phyloP scores from a whole-genome alignment of 371 early-diverging fungal genomes.

The Dichotomocladium elegans region DNA sequence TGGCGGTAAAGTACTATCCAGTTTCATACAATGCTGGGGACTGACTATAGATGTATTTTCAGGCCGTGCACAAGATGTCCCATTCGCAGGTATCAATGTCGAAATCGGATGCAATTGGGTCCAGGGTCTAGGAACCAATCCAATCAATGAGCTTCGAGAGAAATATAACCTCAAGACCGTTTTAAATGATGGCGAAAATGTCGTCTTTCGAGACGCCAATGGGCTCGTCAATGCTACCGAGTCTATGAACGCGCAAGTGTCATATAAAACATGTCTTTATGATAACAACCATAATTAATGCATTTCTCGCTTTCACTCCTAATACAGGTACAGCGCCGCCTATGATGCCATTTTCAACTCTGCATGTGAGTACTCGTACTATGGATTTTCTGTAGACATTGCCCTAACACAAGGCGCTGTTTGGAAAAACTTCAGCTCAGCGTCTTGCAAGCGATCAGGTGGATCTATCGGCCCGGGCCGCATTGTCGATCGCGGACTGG shows the following conservation, averaged over 20 bases:
- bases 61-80: conserved; percentile 40
- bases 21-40: background rate
- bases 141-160: conserved; percentile 31
- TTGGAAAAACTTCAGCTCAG: conserved; percentile 25
- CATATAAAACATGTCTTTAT: background rate
- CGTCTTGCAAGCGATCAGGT: conserved; percentile 23
- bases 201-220: conserved; percentile 24
- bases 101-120: conserved; percentile 52
- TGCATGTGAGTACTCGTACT: conserved; percentile 15
- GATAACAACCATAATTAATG: background rate
- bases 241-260: conserved; percentile 4
- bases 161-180: conserved; percentile 30
- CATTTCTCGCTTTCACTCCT: background rate
- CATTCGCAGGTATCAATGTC: conserved; percentile 29
- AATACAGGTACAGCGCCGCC: conserved; percentile 17
- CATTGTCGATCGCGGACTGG: conserved; percentile 35
- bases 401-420: too few species aligned
- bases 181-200: conserved; percentile 25
- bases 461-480: conserved; percentile 34
- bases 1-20: conserved; percentile 24
- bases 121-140: conserved; percentile 46
- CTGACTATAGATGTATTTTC: background rate
- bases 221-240: conserved; percentile 26
- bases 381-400: too few species aligned
- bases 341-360: conserved; percentile 22